Base-by-base conservation (phyloP, 2,329 filamentous ascomycete species). In the Venturia carpophila region DNA sequence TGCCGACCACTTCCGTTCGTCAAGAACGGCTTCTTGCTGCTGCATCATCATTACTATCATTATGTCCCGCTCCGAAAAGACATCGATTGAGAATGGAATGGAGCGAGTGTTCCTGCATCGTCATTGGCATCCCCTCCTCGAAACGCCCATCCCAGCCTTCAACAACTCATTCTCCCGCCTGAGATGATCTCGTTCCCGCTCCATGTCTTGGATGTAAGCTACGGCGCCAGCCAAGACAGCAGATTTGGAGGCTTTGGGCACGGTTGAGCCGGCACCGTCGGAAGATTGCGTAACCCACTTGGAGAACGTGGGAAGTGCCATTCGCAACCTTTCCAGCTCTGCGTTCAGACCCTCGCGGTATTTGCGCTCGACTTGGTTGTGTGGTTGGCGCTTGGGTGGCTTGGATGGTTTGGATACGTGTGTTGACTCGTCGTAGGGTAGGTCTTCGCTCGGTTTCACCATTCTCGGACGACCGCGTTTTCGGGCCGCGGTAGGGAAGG, bases 191-290 rank as follows among this genome's bases (percentile, higher is more conserved):
- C 62, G 21, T 24, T 79, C 77, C 37, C 74, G 75, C 67, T 79
- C 77, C 67, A 78, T 73, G 65, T 79, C 75, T 69, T 79, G 76
- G 71, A 80, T 79, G 69, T 79, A 77, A 15, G 77, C 75, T 30
- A 77, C 78, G 24, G 78, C 78, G 0, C 75, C 77, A 7, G 77
- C 77, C 34, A 80, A 73, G 63, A 80, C 76, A 63, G 78, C 76
- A 27, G 78, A 77, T 67, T 79, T 80, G 66, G 73, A 75, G 7
- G 78, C 71, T 66, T 78, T 77, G 5, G 75, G 75, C 19, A 76
- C 70, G 4, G 76, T 34, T 34, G 30, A 34, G 30, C 30, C 74
- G n/a, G 17, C 39, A 19, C n/a, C 39, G 24, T 2, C 10, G 15
- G 41, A 1, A 34, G 21, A 7, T 37, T 19, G 10, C 60, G 43